Evolutionary conservation across 179 eudicot species (phyloP), one percentile per base, ranked within the genome.

Genomic region (Dionaea muscipula): DNA sequence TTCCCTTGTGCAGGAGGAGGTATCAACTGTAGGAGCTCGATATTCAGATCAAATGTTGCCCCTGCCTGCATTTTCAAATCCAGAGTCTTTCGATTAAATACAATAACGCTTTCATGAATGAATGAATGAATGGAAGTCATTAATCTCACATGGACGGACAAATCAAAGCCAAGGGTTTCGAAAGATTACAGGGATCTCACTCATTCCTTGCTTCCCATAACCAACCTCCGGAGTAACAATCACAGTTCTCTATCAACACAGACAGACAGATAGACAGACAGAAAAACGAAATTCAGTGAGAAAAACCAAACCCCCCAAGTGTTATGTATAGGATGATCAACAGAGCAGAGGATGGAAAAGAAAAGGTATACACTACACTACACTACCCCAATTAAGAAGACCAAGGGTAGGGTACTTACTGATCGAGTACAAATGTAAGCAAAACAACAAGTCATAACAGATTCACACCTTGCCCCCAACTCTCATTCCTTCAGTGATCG

Each of bases 141-240:
- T n/a, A n/a, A n/a, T n/a, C n/a, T n/a, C n/a, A n/a, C n/a, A n/a
- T n/a, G n/a, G n/a, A n/a, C n/a, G n/a, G n/a, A n/a, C n/a, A n/a
- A n/a, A 26, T 20, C 7, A 4, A 37, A 35, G 5, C 22, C 15
- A 26, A 41, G 12, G n/a, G 14, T 19, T 19, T 26, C n/a, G 21
- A 49, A 53, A 46, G 22, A 60, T 68, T 87, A 91, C 98, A 83
- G 96, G 98, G 44, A 91, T 91, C 73, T 91, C 98, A 61, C 72
- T 81, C 74, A 81, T 70, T 57, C 98, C 94, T 72, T 55, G 84
- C 66, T 83, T 45, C 36, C 94, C 94, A 63, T 84, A 91, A 35
- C 98, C 98, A 61, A 72, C 68, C 59, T 91, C 96, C 8, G 98
- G 94, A 12, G 94, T 80, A 67, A 87, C 82, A 46, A 91, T 87